These are phyloP conservation scores for Dryas drummondii DNA, from an alignment of 306 rosid genomes.

Conservation along the genomic window DNA sequence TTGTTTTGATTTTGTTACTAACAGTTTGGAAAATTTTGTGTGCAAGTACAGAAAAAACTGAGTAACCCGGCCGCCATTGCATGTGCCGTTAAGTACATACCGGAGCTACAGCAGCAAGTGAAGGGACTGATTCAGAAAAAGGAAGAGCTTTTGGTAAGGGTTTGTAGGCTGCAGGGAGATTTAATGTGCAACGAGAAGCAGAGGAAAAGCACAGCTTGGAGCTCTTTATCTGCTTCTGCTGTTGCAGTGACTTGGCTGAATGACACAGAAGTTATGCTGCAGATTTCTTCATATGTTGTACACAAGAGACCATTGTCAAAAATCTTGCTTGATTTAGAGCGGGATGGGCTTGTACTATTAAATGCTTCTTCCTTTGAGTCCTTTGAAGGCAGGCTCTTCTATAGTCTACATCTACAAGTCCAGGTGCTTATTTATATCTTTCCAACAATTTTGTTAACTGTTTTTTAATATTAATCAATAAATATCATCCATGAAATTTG, in stretches of 20 bases:
- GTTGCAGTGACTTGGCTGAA: constrained; percentile 48
- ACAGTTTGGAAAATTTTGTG: too few species aligned
- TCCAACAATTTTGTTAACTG: too few species aligned
- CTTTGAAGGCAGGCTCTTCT: constrained; percentile 51
- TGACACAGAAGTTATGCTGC: constrained; percentile 50
- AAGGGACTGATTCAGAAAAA: constrained; percentile 45
- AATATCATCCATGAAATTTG: too few species aligned
- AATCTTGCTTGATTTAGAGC: constrained; percentile 46
- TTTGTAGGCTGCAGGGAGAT: constrained; percentile 19
- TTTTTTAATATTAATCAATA: too few species aligned
- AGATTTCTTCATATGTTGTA: constrained; percentile 34
- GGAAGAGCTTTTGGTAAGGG: constrained; percentile 41
- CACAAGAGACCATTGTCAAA: constrained; percentile 39
- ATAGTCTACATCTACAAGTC: constrained; percentile 55
- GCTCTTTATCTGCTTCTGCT: constrained; percentile 22
- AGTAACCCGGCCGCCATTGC: constrained; percentile 65
- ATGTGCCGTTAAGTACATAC: constrained; percentile 55
- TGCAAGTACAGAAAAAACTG: constrained; percentile 46
- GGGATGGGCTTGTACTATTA: constrained; percentile 39
- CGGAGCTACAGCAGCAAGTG: constrained; percentile 58
- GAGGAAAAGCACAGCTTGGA: constrained; percentile 3
- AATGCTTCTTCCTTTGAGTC: constrained; percentile 67
- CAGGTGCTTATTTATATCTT: too few species aligned
- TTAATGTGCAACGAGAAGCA: background rate
- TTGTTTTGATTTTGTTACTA: too few species aligned